Conservation (phyloP, 2,329 filamentous ascomycete species). For the Cytospora chrysosperma region DNA sequence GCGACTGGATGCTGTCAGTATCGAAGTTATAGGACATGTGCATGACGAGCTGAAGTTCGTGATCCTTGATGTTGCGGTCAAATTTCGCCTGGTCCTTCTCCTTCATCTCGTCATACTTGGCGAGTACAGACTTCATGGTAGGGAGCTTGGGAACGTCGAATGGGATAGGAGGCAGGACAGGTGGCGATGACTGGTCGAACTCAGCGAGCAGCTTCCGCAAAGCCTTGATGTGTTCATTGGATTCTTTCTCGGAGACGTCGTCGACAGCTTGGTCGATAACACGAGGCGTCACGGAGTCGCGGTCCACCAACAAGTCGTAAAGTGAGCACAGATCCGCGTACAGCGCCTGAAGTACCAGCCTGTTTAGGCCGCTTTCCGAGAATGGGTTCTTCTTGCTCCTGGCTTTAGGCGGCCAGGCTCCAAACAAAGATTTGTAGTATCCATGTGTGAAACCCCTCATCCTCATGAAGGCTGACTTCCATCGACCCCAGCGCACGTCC, state of each 20-base stretch:
- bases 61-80: conserved; percentile 69
- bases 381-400: conserved; percentile 90
- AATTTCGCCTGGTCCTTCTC: conserved; percentile 74
- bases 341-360: conserved; percentile 75
- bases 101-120: conserved; percentile 63
- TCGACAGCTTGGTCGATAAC: conserved; percentile 66
- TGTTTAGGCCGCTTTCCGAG: conserved; percentile 81
- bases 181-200: conserved; percentile 85
- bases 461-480: conserved; percentile 71
- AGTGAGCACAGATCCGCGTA: conserved; percentile 84
- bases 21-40: conserved; percentile 80
- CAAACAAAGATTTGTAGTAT: conserved; percentile 61
- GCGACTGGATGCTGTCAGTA: conserved; percentile 53
- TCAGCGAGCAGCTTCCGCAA: conserved; percentile 80
- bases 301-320: conserved; percentile 87
- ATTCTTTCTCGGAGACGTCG: conserved; percentile 37
- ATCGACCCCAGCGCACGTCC: conserved; percentile 77
- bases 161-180: conserved; percentile 85
- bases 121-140: conserved; percentile 62
- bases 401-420: conserved; percentile 86
- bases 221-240: conserved; percentile 64
- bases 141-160: conserved; percentile 84
- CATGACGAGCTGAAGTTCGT: conserved; percentile 76
- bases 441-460: conserved; percentile 72
- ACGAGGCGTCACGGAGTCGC: conserved; percentile 73